Evolutionary conservation across 768 basidiomycete genomes (phyloP).

Genomic region (Pulveroboletus sp.): DNA sequence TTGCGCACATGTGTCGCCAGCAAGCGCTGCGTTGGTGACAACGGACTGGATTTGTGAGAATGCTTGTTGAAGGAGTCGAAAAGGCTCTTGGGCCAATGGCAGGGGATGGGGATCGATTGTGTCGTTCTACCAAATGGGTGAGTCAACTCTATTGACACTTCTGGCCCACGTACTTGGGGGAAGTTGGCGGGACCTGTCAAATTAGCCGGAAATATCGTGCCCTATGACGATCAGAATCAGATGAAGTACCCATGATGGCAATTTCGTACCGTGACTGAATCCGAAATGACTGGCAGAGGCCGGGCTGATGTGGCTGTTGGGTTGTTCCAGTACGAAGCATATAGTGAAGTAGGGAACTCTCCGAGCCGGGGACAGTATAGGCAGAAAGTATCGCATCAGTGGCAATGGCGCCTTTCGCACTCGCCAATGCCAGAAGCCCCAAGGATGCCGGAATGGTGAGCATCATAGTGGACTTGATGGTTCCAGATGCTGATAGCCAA

Average conservation of each 20-base stretch:
- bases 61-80: constrained; percentile 37
- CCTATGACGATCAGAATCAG: constrained; percentile 32
- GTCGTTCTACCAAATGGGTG: constrained; percentile 32
- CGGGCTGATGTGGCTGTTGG: constrained; percentile 67
- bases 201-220: constrained; percentile 49
- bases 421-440: constrained; percentile 10
- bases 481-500: constrained; percentile 1
- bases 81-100: constrained; percentile 33
- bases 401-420: constrained; percentile 1
- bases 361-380: constrained; percentile 63
- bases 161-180: constrained; percentile 34
- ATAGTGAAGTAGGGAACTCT: constrained; percentile 58
- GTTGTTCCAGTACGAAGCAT: constrained; percentile 60
- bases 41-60: constrained; percentile 38
- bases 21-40: constrained; percentile 34
- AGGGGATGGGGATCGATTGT: constrained; percentile 43
- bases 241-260: not conserved
- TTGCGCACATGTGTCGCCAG: constrained; percentile 34
- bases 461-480: constrained; percentile 10
- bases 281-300: constrained; percentile 67
- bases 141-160: not conserved
- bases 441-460: constrained; percentile 9
- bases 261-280: constrained; percentile 54
- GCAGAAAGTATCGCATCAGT: constrained; percentile 28
- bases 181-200: constrained; percentile 63